Evolutionary conservation across 2,329 filamentous ascomycete species (phyloP).

Genomic region (Fusarium sp.): DNA sequence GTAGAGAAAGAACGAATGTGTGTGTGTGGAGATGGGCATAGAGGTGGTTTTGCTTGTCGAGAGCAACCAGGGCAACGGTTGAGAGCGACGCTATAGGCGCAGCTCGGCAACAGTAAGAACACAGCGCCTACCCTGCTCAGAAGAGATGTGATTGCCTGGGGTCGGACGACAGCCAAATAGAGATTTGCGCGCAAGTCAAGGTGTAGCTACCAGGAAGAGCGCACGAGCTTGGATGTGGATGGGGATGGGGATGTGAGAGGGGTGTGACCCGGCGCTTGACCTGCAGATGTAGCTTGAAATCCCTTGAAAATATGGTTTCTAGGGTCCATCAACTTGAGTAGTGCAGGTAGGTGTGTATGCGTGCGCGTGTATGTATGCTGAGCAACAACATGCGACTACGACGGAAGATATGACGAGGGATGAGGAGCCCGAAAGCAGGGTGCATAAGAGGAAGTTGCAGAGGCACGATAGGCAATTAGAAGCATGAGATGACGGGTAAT

Average conservation of each 20-base stretch:
- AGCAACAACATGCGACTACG: slow-evolving; percentile 40
- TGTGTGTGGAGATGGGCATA: slow-evolving; percentile 44
- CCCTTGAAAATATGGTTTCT: slow-evolving; percentile 40
- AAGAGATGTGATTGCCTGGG: slow-evolving; percentile 48
- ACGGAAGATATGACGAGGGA: slow-evolving; percentile 22
- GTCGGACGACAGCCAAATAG: slow-evolving; percentile 48
- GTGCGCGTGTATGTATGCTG: slow-evolving; percentile 42
- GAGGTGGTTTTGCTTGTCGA: slow-evolving; percentile 49
- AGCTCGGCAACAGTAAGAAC: slow-evolving; percentile 40
- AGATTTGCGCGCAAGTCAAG: slow-evolving; percentile 42
- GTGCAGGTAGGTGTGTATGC: slow-evolving; percentile 25
- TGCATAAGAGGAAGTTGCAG: slow-evolving; percentile 20
- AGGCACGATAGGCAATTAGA: slow-evolving; percentile 21
- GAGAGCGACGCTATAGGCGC: slow-evolving; percentile 43
- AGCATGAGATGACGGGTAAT: neutral
- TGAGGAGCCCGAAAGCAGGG: slow-evolving; percentile 12
- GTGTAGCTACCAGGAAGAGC: slow-evolving; percentile 42
- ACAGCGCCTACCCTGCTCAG: slow-evolving; percentile 47
- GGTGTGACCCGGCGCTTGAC: slow-evolving; percentile 54
- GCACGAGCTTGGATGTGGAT: slow-evolving; percentile 46
- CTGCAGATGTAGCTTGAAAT: slow-evolving; percentile 51
- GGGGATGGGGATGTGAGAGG: slow-evolving; percentile 48
- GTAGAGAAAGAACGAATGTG: slow-evolving; percentile 32
- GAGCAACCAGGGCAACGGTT: slow-evolving; percentile 31
- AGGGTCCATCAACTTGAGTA: slow-evolving; percentile 37